Conservation (phyloP, 2,329 filamentous ascomycete species). For the Balansia obtecta region DNA sequence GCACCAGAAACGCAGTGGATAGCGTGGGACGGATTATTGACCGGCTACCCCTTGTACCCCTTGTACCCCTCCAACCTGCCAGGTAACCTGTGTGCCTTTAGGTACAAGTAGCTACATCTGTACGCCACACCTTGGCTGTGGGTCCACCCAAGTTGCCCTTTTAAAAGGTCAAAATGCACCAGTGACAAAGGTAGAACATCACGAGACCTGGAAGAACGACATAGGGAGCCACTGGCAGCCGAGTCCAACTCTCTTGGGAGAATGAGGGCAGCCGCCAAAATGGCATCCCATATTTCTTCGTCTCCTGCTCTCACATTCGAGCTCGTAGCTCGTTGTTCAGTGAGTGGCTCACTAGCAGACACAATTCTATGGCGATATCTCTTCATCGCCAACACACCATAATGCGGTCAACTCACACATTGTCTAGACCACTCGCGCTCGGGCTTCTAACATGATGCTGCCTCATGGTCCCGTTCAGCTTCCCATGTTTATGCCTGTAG, state of each 20-base stretch:
- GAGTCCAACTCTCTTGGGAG: neutral
- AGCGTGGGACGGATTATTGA: too few relatives aligned
- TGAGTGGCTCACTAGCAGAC: constrained; percentile 30
- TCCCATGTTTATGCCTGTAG: constrained; percentile 97
- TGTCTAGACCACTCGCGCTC: constrained; percentile 76
- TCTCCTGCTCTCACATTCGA: constrained; percentile 66
- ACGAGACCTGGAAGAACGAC: neutral
- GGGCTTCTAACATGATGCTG: constrained; percentile 74
- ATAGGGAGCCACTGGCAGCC: neutral
- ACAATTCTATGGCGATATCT: neutral
- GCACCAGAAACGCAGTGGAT: too few relatives aligned
- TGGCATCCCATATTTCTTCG: constrained; percentile 39
- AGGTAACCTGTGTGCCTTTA: too few relatives aligned
- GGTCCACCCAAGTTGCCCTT: neutral
- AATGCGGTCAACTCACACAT: neutral
- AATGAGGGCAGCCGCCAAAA: constrained; percentile 26
- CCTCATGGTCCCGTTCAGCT: constrained; percentile 86
- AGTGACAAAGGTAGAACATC: neutral
- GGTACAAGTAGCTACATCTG: too few relatives aligned
- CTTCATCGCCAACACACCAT: neutral
- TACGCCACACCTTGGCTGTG: too few relatives aligned
- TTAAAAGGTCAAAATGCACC: neutral
- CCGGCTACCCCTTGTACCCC: too few relatives aligned
- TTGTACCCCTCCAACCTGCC: too few relatives aligned
- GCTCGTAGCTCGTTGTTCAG: constrained; percentile 66